phyloP scores from a whole-genome alignment of 805 yeast species.

The Ogataea angusta region DNA sequence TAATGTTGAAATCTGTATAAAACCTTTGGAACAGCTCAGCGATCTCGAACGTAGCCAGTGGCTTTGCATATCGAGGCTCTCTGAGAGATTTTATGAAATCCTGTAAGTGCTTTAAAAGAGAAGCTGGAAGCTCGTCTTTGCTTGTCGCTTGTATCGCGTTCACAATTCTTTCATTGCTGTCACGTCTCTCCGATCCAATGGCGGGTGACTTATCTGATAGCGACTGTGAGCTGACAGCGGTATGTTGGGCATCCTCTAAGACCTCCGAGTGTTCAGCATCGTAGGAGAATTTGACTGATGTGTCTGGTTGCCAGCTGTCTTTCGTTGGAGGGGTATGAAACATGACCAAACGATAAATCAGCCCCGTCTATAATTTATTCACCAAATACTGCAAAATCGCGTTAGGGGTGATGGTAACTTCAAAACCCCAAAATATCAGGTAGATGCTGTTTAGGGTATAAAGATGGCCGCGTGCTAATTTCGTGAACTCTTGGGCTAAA shows the following conservation, averaged over 20 bases:
- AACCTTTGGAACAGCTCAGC: conserved; percentile 35
- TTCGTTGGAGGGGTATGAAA: conserved; percentile 36
- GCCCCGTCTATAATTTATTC: neutral
- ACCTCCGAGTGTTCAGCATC: conserved; percentile 3
- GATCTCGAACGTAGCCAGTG: conserved; percentile 34
- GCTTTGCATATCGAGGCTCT: conserved; percentile 35
- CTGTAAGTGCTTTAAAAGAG: conserved; percentile 25
- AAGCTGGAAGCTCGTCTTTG: conserved; percentile 28
- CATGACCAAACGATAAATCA: conserved; percentile 15
- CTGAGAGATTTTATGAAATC: conserved; percentile 30
- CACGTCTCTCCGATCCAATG: conserved; percentile 5
- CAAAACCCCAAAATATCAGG: too few relatives aligned
- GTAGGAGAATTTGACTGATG: conserved; percentile 27
- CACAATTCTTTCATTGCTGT: conserved; percentile 4
- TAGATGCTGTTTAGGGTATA: neutral
- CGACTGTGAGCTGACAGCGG: neutral
- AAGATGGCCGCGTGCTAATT: neutral
- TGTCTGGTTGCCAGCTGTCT: conserved; percentile 26
- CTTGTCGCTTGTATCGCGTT: conserved; percentile 18
- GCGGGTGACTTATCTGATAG: conserved; percentile 7
- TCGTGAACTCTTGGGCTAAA: neutral
- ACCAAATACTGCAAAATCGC: neutral
- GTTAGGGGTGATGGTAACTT: too few relatives aligned
- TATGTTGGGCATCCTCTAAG: neutral
- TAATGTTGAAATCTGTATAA: conserved; percentile 27